These are phyloP conservation scores for Flueggea neowawraea DNA, from an alignment of 441 rosid genomes.

Conservation along the genomic window DNA sequence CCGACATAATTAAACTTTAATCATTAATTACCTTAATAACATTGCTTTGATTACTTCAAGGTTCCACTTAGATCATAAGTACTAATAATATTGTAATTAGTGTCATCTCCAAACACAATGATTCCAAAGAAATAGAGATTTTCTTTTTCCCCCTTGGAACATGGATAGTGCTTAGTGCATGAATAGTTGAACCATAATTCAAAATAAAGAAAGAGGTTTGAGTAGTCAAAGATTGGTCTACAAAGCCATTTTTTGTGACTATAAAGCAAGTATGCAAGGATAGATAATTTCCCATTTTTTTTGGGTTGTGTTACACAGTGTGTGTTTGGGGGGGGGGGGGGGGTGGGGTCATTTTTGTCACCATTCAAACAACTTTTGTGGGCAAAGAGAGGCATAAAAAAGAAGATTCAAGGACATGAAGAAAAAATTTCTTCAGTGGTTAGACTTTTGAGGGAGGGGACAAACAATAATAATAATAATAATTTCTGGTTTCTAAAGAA, in stretches of 20 bases:
- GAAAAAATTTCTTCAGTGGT: conserved; percentile 13
- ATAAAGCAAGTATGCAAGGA: background rate
- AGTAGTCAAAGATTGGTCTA: conserved; percentile 23
- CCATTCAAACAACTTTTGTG: conserved; percentile 27
- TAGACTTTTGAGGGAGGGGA: conserved; percentile 30
- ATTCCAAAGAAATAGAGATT: too few species aligned
- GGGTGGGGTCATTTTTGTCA: conserved; percentile 27
- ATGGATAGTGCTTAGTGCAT: too few species aligned
- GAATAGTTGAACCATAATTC: background rate
- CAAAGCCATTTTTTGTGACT: conserved; percentile 19
- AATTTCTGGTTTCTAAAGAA: conserved; percentile 22
- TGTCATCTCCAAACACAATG: background rate
- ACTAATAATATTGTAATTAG: background rate
- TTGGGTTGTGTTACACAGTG: conserved; percentile 12
- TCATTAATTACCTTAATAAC: too few species aligned
- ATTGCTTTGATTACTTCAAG: conserved; percentile 1
- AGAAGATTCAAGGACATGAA: conserved; percentile 5
- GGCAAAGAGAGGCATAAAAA: conserved; percentile 7
- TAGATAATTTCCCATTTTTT: conserved; percentile 6
- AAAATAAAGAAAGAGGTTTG: conserved; percentile 3
- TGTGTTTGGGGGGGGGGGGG: too few species aligned
- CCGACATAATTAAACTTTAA: too few species aligned
- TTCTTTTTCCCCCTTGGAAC: background rate
- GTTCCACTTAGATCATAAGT: too few species aligned
- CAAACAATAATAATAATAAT: background rate